phyloP scores from a whole-genome alignment of 139 green algal genomes.

The Micractinium sp. region DNA sequence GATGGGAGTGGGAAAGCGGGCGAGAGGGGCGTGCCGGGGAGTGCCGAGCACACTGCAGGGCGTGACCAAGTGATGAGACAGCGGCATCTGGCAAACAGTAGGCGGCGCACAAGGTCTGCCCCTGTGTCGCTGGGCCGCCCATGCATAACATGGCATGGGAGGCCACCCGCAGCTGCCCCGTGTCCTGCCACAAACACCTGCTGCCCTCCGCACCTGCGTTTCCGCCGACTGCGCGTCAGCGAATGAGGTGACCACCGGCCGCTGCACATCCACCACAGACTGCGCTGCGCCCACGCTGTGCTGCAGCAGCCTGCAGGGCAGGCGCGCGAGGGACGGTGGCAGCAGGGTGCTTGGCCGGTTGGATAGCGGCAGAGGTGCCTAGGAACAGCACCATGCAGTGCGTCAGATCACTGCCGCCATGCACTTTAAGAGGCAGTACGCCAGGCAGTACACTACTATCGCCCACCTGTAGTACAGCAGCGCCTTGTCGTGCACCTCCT shows the following conservation, averaged over 20 bases:
- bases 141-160: too few relatives aligned
- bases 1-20: neutral
- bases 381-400: too few relatives aligned
- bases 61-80: too few relatives aligned
- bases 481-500: slow-evolving; percentile 90
- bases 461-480: slow-evolving; percentile 88
- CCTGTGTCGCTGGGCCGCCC: too few relatives aligned
- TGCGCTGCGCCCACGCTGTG: slow-evolving; percentile 55
- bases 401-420: too few relatives aligned
- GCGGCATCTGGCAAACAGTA: too few relatives aligned
- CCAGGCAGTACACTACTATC: neutral
- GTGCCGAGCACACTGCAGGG: too few relatives aligned
- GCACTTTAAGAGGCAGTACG: too few relatives aligned
- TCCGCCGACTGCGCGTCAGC: slow-evolving; percentile 68
- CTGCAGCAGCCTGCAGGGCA: slow-evolving; percentile 74
- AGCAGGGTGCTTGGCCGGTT: neutral
- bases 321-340: neutral
- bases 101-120: too few relatives aligned
- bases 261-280: slow-evolving; percentile 57
- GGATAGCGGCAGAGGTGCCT: too few relatives aligned
- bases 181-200: neutral
- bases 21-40: neutral
- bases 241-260: slow-evolving; percentile 51
- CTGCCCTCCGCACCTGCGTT: slow-evolving; percentile 35
- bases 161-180: too few relatives aligned